phyloP scores from a whole-genome alignment of 257 asterid species.

The Nicotiana paniculata region DNA sequence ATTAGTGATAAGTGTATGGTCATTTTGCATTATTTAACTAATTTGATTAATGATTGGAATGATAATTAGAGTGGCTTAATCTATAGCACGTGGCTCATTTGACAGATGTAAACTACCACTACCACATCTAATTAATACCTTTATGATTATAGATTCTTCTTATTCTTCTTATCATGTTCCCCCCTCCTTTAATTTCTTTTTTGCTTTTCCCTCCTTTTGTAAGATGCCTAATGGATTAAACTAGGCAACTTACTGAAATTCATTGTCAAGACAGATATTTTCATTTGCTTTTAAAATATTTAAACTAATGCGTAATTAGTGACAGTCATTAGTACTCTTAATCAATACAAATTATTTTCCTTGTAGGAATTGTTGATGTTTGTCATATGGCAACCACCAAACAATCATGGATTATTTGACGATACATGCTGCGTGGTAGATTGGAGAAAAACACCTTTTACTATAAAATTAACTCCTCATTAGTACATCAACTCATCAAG shows the following conservation, averaged over 20 bases:
- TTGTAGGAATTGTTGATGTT: no score
- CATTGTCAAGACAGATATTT: background rate
- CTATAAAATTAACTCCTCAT: no score
- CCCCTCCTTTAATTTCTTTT: background rate
- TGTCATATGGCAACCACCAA: background rate
- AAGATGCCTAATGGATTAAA: background rate
- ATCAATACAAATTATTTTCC: no score
- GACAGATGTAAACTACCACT: background rate
- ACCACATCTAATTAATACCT: background rate
- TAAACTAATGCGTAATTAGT: no score
- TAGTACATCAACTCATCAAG: no score
- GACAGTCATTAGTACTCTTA: no score
- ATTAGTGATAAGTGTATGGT: background rate
- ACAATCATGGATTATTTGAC: background rate
- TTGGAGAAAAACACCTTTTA: no score
- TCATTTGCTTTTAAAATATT: no score
- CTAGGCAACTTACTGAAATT: background rate
- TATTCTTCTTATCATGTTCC: background rate
- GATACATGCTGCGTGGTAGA: background rate
- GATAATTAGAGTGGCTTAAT: slow-evolving; percentile 4
- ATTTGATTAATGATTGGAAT: slow-evolving; percentile 14
- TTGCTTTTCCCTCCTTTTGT: background rate
- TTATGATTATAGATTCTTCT: slow-evolving; percentile 6
- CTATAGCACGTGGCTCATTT: slow-evolving; percentile 1
- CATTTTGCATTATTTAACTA: slow-evolving; percentile 1